A percentile compares a stretch with the other conserved stretches of the same genome.
Conservation (phyloP, 2,329 filamentous ascomycete genomes). For the Talaromyces albobiverticillius region DNA sequence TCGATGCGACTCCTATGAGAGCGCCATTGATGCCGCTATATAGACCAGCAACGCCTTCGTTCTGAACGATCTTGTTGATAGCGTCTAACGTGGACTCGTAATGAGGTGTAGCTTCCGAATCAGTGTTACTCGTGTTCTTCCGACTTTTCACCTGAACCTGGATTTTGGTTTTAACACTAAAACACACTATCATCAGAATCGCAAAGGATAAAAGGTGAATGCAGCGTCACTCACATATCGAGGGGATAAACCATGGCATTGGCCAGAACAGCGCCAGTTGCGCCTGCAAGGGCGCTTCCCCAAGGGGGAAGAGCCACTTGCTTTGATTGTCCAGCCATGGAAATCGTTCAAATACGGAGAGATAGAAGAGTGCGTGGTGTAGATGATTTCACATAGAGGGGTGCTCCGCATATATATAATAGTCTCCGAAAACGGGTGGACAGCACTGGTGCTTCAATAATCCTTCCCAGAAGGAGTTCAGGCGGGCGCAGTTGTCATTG, state of each 20-base stretch:
- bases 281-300: conserved; percentile 89
- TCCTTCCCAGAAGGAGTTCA: background rate
- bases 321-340: conserved; percentile 61
- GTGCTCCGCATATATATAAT: background rate
- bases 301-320: conserved; percentile 75
- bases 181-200: conserved; percentile 18
- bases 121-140: conserved; percentile 41
- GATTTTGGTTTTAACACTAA: conserved; percentile 88
- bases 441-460: background rate
- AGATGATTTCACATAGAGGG: background rate
- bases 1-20: conserved; percentile 87
- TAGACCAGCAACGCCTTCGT: conserved; percentile 76
- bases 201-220: background rate
- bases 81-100: conserved; percentile 89
- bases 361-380: background rate
- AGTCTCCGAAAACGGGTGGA: background rate
- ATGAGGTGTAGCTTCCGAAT: conserved; percentile 57
- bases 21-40: conserved; percentile 87
- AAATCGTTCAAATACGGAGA: background rate
- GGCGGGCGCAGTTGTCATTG: background rate
- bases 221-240: conserved; percentile 70
- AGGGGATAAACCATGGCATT: conserved; percentile 95
- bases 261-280: conserved; percentile 87
- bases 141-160: conserved; percentile 84
- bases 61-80: conserved; percentile 74